Evolutionary conservation across 192 early-diverging fungal genomes (phyloP), one percentile per base, ranked within the genome.

Genomic region (Coemansia sp.): DNA sequence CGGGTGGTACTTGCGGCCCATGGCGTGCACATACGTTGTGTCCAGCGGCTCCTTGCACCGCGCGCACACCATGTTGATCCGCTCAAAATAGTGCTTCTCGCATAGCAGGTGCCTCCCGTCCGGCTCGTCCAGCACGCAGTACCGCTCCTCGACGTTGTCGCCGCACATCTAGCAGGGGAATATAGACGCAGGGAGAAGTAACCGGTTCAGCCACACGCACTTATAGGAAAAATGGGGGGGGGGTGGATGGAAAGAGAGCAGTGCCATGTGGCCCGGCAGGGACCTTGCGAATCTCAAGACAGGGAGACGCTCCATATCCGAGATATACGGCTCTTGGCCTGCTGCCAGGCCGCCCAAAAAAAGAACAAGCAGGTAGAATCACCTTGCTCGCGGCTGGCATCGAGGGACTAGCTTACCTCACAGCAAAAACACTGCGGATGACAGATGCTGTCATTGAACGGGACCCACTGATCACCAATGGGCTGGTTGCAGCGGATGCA

Each of bases 341-440:
- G n/a, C n/a, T n/a, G n/a, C n/a, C n/a, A n/a, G n/a, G n/a, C n/a
- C n/a, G n/a, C n/a, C n/a, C n/a, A 9, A 28, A 28, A 28, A 9
- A 9, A 28, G 27, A 28, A 28, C 8, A 9, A 28, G 27, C 27
- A 28, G 27, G 27, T 4, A 42, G 50, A 31, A 37, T 51, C 28
- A 19, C 25, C 5, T 18, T 28, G 23, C 44, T 22, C 10, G 21
- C 29, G n/a, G 8, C 18, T 5, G 22, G n/a, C 20, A 56, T 38
- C 27, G 19, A 51, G 19, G 12, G 43, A 39, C n/a, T n/a, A 38
- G 54, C 78, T 75, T 87, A 95, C 95, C 81, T 85, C 67, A 55
- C 96, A 99, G 33, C 83, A 84, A 49, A 99, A 96, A 60, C 96
- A 99, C 38, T 95, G 86, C 29, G 94, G 76, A 69, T 99, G 96